phyloP scores from a whole-genome alignment of 2,329 filamentous ascomycete genomes.

The Monosporascus sp. region DNA sequence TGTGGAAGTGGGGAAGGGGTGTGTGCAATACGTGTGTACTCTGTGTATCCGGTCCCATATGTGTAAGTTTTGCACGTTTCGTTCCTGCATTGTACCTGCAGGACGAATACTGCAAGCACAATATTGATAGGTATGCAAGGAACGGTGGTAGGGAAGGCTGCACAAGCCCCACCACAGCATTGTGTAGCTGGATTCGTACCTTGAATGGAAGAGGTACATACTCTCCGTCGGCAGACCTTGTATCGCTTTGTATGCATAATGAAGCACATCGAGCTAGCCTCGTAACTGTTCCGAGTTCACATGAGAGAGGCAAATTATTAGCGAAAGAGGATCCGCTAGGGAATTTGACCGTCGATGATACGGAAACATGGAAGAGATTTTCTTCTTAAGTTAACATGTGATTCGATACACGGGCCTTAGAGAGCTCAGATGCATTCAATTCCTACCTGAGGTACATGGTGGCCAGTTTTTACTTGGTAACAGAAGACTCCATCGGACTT shows the following conservation, averaged over 20 bases:
- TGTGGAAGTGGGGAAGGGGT: not conserved
- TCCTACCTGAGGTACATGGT: not conserved
- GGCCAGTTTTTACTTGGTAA: not conserved
- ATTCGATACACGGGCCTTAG: not conserved
- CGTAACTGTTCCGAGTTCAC: not conserved
- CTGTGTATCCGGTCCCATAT: not conserved
- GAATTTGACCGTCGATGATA: not conserved
- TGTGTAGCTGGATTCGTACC: not conserved
- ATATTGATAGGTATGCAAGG: slow-evolving; percentile 26
- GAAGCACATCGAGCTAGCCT: not conserved
- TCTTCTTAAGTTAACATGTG: not conserved
- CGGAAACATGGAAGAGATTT: not conserved
- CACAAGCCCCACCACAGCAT: slow-evolving; percentile 11
- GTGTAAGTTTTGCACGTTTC: not conserved
- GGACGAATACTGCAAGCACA: slow-evolving; percentile 24
- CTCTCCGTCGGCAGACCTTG: slow-evolving; percentile 7
- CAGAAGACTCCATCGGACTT: slow-evolving; percentile 3
- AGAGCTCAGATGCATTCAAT: not conserved
- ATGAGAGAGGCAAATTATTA: slow-evolving; percentile 1
- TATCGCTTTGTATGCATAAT: not conserved
- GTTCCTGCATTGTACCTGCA: slow-evolving; percentile 24
- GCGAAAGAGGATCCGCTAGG: not conserved
- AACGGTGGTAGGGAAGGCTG: slow-evolving; percentile 14
- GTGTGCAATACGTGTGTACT: not conserved
- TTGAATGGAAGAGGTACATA: slow-evolving; percentile 7